Evolutionary conservation across 1,284 basidiomycete genomes (phyloP).

Genomic region (Golubevia sp.): DNA sequence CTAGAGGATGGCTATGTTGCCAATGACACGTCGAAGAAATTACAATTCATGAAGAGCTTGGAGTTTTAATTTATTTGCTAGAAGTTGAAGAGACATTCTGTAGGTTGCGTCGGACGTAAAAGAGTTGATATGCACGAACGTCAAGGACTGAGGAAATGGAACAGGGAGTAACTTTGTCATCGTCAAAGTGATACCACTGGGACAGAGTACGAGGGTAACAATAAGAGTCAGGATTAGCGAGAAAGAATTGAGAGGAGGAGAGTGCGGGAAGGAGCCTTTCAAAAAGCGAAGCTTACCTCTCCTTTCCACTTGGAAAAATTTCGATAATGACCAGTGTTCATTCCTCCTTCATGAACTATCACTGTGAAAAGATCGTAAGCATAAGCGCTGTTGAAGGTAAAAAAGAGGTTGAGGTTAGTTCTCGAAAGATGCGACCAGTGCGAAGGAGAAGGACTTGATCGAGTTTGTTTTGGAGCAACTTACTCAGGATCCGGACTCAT

Average conservation of each 20-base stretch:
- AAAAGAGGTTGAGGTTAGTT: neutral
- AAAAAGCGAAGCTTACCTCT: constrained; percentile 7
- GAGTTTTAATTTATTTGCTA: no score
- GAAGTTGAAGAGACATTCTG: constrained; percentile 19
- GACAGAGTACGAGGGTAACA: neutral
- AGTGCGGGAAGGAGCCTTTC: neutral
- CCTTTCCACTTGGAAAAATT: constrained; percentile 41
- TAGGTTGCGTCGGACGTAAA: constrained; percentile 38
- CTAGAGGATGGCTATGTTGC: no score
- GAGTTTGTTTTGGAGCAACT: no score
- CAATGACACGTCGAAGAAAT: no score
- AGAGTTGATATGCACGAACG: constrained; percentile 50
- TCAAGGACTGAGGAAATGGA: constrained; percentile 26
- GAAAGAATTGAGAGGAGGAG: neutral
- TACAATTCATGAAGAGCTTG: no score
- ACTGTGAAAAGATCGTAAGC: constrained; percentile 57
- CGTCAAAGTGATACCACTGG: constrained; percentile 54
- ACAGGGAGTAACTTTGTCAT: constrained; percentile 44
- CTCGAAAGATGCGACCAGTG: no score
- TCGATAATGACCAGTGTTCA: constrained; percentile 58
- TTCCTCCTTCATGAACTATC: constrained; percentile 51
- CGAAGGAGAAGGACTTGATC: no score
- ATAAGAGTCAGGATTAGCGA: neutral
- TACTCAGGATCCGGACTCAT: constrained; percentile 32
- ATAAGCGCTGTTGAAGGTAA: constrained; percentile 23